These are phyloP conservation scores for Schizochytrium sp. DNA, from an alignment of 108 stramenopile species.

Conservation along the genomic window DNA sequence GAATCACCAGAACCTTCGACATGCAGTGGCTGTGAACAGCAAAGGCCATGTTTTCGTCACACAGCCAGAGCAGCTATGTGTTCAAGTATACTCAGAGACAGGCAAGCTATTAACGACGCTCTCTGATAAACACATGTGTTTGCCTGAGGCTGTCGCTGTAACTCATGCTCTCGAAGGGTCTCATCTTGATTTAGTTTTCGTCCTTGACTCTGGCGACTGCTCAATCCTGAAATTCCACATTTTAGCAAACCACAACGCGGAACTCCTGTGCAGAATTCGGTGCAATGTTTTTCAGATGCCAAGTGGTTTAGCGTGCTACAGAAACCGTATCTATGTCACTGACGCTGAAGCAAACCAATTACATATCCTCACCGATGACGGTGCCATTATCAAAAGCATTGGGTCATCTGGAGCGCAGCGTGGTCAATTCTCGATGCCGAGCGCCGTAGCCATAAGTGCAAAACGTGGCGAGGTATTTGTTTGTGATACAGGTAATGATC, in stretches of 20 bases:
- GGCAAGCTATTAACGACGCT: constrained; percentile 17
- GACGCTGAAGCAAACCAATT: neutral
- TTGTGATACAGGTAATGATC: constrained; percentile 10
- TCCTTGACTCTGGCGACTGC: neutral
- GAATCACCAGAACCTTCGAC: neutral
- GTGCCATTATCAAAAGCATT: neutral
- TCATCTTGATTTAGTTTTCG: neutral
- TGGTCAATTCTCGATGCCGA: neutral
- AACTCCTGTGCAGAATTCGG: neutral
- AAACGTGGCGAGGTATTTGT: neutral
- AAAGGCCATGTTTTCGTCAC: constrained; percentile 19
- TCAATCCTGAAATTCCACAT: neutral
- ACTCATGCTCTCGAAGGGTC: neutral
- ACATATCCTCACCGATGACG: neutral
- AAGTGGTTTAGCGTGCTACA: neutral
- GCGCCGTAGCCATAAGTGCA: neutral
- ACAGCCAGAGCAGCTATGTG: neutral
- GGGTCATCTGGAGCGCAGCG: neutral
- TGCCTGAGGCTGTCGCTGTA: constrained; percentile 23
- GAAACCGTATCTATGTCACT: neutral
- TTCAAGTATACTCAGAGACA: neutral
- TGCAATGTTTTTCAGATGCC: neutral
- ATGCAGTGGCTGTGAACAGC: neutral
- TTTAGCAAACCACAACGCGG: neutral
- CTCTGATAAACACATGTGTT: neutral